Evolutionary conservation across 176 grass and related monocot genomes (phyloP).

Genomic region (Rhynchospora pubera): DNA sequence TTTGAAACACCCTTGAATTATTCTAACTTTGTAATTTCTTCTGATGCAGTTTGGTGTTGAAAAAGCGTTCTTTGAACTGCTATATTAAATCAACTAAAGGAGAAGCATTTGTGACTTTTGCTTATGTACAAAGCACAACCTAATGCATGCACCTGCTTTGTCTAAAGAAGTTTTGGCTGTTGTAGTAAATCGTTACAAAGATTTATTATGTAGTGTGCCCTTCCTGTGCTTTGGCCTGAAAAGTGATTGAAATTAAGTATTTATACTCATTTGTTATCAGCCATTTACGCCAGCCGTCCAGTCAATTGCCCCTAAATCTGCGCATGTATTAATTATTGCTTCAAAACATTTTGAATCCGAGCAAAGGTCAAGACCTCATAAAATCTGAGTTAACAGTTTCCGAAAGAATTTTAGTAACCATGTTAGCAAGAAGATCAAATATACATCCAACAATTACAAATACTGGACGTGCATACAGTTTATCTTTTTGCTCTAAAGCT

Average conservation of each 20-base stretch:
- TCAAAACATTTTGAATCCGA: background rate
- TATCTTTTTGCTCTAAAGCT: background rate
- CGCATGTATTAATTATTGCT: background rate
- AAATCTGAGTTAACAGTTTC: background rate
- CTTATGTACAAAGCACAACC: background rate
- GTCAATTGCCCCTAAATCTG: background rate
- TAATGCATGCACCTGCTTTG: constrained; percentile 6
- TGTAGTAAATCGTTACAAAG: background rate
- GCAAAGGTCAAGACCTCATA: background rate
- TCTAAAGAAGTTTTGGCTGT: constrained; percentile 8
- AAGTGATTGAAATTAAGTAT: background rate
- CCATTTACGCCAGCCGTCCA: background rate
- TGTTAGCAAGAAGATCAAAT: background rate
- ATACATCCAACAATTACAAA: background rate
- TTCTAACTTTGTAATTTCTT: background rate
- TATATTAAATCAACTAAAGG: background rate
- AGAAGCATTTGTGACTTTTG: constrained; percentile 14
- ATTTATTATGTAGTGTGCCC: background rate
- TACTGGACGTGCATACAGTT: background rate
- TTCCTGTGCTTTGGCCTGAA: background rate
- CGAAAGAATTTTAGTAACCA: background rate
- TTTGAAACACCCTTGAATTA: background rate
- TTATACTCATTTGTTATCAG: background rate
- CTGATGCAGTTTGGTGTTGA: background rate
- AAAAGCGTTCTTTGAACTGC: background rate